Base-by-base conservation (phyloP, 2,329 filamentous ascomycete genomes). In the Zymoseptoria brevis region DNA sequence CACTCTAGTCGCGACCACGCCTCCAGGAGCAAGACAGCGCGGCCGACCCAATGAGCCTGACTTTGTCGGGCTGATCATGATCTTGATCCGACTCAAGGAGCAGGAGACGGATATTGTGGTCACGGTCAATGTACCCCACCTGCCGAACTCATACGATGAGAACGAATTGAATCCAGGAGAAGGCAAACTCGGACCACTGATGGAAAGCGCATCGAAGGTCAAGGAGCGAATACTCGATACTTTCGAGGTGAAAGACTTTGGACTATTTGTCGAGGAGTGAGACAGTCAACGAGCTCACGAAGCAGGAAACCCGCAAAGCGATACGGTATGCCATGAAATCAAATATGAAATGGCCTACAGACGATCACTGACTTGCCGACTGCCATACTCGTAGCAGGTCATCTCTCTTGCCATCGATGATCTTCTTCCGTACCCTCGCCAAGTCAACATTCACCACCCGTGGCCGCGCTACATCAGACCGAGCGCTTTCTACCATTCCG, bases 81-180 rank as follows among this genome's bases (percentile, higher is more conserved):
- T 90, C 16, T 79, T 96, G 49, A 76, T 96, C 58, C 82, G 93
- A 16, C 79, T 97, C 53, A 87, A 87, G 74, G 81, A 83, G 68
- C 81, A 91, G 71, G 80, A 79, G 59, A 93, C 92, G 1, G 93
- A 97, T 74, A 77, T 97, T 48, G 77, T 96, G 53, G 84, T 96
- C 62, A 89, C 89, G 49, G 84, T 96, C 70, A 96, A 96, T 74
- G 88, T 96, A 53, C 93, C 92, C 26, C 87, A 94, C 71, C 87
- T 90, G 66, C 81, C 83, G 66, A 86, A 87, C 62, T 84, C 88
- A 72, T 90, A 90, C 71, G 80, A 86, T 67, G 83, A 86, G 73
- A 86, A 87, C 8, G 86, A 90, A 30, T 83, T 93, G 16, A 84
- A 89, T 69, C 75, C 86, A 58, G 80, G 84, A 69, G 74, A 84